Evolutionary conservation across 1,284 basidiomycete genomes (phyloP).

Genomic region (Rhodofomes roseus): DNA sequence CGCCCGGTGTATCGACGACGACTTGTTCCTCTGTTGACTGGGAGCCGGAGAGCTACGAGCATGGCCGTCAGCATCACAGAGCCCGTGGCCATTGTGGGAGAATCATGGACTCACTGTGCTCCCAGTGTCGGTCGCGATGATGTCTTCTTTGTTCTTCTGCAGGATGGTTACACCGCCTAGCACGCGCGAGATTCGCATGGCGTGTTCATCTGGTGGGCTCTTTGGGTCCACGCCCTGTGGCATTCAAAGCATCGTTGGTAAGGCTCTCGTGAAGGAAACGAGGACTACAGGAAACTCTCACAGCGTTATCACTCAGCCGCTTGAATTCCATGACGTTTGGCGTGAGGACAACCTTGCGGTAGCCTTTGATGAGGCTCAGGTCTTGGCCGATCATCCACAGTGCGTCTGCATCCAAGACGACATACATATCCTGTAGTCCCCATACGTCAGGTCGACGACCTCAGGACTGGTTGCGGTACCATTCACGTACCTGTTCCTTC

Average conservation of each 20-base stretch:
- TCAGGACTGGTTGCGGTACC: too few species aligned
- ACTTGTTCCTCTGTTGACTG: conserved; percentile 45
- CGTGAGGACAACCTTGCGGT: conserved; percentile 80
- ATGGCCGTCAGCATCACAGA: background rate
- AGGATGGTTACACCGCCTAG: conserved; percentile 89
- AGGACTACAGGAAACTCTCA: conserved; percentile 25
- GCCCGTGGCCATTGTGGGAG: too few species aligned
- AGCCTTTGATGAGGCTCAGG: conserved; percentile 73
- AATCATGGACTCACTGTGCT: conserved; percentile 16
- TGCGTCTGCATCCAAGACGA: conserved; percentile 93
- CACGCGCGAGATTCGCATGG: conserved; percentile 59
- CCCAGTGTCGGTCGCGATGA: conserved; percentile 65
- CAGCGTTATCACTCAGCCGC: conserved; percentile 74
- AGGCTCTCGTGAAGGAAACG: background rate
- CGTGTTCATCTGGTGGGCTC: conserved; percentile 46
- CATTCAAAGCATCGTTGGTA: background rate
- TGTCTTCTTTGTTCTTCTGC: conserved; percentile 83
- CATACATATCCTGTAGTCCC: conserved; percentile 61
- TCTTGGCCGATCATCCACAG: conserved; percentile 80
- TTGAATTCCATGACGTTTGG: conserved; percentile 96
- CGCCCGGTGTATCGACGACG: conserved; percentile 71
- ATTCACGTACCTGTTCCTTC: conserved; percentile 26
- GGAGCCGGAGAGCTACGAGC: conserved; percentile 32
- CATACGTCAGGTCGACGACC: background rate
- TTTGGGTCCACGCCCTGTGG: conserved; percentile 49